phyloP scores from a whole-genome alignment of 495 filamentous ascomycete genomes.

The Physcia stellaris region DNA sequence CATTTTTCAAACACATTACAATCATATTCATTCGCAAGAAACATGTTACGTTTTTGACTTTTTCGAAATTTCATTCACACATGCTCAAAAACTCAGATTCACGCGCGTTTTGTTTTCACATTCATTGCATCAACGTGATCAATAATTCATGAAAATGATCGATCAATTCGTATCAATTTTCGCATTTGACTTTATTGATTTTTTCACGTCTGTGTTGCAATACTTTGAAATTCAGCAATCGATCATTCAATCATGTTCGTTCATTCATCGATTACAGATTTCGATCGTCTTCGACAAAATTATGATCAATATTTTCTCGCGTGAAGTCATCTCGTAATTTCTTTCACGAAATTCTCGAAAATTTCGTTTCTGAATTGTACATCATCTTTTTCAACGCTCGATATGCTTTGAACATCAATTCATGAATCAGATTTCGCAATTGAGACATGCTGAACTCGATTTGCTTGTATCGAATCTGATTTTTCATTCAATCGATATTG shows the following conservation, averaged over 20 bases:
- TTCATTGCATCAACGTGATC: neutral
- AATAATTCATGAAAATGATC: neutral
- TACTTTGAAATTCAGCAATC: too few relatives aligned
- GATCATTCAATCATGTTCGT: neutral
- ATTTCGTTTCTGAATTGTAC: neutral
- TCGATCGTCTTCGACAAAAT: neutral
- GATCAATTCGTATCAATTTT: too few relatives aligned
- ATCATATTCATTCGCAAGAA: neutral
- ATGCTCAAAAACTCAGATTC: constrained; percentile 1
- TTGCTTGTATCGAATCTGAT: too few relatives aligned
- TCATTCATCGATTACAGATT: neutral
- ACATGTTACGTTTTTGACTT: neutral
- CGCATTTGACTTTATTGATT: too few relatives aligned
- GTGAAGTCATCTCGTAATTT: neutral
- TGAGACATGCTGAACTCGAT: neutral
- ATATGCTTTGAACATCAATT: neutral
- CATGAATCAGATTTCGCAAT: neutral
- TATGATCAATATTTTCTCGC: neutral
- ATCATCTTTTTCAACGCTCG: neutral
- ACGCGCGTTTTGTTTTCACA: neutral
- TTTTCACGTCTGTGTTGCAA: too few relatives aligned
- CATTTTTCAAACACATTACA: neutral
- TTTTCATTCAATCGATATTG: too few relatives aligned
- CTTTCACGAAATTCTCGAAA: neutral
- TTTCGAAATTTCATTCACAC: too few relatives aligned